Base-by-base conservation (phyloP, 1,284 basidiomycete species). In the Puccinia novopanici region DNA sequence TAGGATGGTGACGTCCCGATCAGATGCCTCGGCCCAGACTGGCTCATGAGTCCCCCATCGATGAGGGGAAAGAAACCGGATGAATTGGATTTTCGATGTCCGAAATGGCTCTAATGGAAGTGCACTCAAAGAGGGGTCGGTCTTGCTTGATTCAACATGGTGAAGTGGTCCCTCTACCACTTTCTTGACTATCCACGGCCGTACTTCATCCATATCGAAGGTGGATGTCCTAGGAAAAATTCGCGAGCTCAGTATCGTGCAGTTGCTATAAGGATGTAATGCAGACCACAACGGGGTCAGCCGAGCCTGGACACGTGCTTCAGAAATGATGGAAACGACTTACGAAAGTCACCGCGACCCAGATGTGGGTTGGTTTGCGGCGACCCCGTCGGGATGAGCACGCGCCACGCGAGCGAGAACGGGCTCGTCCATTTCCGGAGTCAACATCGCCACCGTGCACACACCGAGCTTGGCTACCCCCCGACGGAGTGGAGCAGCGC, bases 11-110 rank as follows among this genome's bases (percentile, higher is more conserved):
- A 72, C 57, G 24, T 71, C 40, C 17, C 68, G 22, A 54, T 80
- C 77, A 17, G 59, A 71, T 1, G 42, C 77, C 40, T 80, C 77
- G 12, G 68, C 77, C 77, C 77, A 80, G 3, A 72, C 48, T 15
- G 75, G 67, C 17, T 55, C 30, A 42, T 42, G 24, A 9, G 48
- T n/a, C 30, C 77, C 77, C 50, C 48, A 72, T 37, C 6, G 50
- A 65, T 80, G 77, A 19, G 65, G 30, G 8, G 77, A 61, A 24
- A 50, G 55, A 40, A 80, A 73, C 15, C 45, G 40, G 27, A 80
- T 37, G 68, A 80, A 80, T 65, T 80, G 77, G 15, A 80, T 57
- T 17, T 45, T 59, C 10, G 30, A 50, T 24, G 68, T 72, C 9
- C 77, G 37, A 50, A 80, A 71, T 4, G 77, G 37, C n/a, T 48